phyloP scores from a whole-genome alignment of 371 early-diverging fungal genomes.

The Mucor piriformis region DNA sequence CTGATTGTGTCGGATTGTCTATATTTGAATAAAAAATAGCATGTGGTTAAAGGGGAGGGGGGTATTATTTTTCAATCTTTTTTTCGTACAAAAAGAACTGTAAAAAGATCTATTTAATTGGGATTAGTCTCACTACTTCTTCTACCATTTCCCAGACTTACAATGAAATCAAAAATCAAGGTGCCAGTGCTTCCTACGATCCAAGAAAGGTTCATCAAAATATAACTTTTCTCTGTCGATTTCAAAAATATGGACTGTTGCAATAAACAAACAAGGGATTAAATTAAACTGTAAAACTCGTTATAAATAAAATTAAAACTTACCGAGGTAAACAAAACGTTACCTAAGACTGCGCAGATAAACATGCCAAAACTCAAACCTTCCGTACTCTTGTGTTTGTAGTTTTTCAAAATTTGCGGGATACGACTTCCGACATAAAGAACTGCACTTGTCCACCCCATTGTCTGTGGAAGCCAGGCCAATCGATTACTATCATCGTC shows the following conservation, averaged over 20 bases:
- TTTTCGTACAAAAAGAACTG: conserved; percentile 53
- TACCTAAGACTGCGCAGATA: conserved; percentile 69
- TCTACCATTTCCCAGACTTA: too few relatives aligned
- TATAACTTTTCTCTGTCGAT: conserved; percentile 42
- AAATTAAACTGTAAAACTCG: not conserved
- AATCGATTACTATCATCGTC: not conserved
- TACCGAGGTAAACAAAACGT: conserved; percentile 19
- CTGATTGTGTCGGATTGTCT: not conserved
- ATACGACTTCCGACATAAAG: conserved; percentile 62
- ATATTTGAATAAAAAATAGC: not conserved
- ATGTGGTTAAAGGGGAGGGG: too few relatives aligned
- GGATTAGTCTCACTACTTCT: too few relatives aligned
- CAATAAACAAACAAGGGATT: not conserved
- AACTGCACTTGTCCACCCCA: conserved; percentile 53
- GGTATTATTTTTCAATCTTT: too few relatives aligned
- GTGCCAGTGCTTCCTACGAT: conserved; percentile 53
- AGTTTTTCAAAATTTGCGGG: conserved; percentile 78
- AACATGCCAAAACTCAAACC: conserved; percentile 81
- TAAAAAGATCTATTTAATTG: conserved; percentile 53
- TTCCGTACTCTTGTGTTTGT: conserved; percentile 63
- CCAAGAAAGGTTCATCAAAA: conserved; percentile 61
- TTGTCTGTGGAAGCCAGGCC: conserved; percentile 31
- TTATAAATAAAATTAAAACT: not conserved
- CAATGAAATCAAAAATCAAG: conserved; percentile 58
- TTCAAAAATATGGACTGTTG: conserved; percentile 55